phyloP scores from a whole-genome alignment of 805 yeast species.

The Yarrowia deformans region DNA sequence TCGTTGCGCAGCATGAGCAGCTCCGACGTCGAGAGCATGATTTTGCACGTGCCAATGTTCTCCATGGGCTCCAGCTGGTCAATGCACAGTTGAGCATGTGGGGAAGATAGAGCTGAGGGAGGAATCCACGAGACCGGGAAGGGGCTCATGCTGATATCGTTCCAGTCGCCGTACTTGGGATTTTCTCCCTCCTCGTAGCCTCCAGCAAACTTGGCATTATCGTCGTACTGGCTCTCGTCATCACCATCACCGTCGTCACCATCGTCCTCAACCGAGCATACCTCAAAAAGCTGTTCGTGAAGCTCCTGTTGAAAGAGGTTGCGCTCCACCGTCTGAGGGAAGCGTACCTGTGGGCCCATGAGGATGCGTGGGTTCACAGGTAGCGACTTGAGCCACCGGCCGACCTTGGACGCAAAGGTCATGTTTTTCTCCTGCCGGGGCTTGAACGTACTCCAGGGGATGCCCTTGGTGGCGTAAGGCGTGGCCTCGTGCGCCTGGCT shows the following conservation, averaged over 20 bases:
- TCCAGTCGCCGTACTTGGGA: slow-evolving; percentile 34
- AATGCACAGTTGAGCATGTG: slow-evolving; percentile 17
- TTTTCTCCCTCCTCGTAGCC: not conserved
- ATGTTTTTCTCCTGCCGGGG: slow-evolving; percentile 40
- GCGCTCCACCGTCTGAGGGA: slow-evolving; percentile 14
- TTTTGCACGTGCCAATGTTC: slow-evolving; percentile 19
- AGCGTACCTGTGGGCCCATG: not conserved
- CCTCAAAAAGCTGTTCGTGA: slow-evolving; percentile 13
- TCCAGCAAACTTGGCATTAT: not conserved
- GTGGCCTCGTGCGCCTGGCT: slow-evolving; percentile 9
- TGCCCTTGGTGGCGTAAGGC: slow-evolving; percentile 25
- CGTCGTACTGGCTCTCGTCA: not conserved
- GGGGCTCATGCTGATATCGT: not conserved
- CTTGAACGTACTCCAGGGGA: slow-evolving; percentile 27
- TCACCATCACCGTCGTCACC: not conserved
- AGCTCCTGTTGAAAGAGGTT: slow-evolving; percentile 17
- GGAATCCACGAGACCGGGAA: slow-evolving; percentile 33
- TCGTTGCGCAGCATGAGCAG: slow-evolving; percentile 18
- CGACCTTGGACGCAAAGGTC: slow-evolving; percentile 37
- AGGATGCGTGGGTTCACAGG: slow-evolving; percentile 27
- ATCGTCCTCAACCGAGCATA: not conserved
- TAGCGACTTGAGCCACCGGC: slow-evolving; percentile 33
- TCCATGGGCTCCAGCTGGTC: slow-evolving; percentile 35
- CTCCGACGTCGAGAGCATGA: slow-evolving; percentile 6
- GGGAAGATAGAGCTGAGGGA: slow-evolving; percentile 13